Evolutionary conservation across 1,284 basidiomycete genomes (phyloP).

Genomic region (Lentinula novae-zelandiae): DNA sequence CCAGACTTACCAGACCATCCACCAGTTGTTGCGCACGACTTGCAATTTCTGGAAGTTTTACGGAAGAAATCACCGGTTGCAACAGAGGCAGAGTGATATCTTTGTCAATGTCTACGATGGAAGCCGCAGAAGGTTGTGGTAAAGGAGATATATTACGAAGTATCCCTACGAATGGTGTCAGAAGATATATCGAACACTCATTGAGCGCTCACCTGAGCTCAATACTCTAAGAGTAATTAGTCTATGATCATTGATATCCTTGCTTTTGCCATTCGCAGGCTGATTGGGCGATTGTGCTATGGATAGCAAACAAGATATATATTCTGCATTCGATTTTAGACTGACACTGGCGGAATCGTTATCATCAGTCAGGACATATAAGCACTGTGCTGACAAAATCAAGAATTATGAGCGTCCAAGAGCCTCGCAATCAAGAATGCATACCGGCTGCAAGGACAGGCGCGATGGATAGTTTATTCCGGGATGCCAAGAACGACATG

Average conservation of each 20-base stretch:
- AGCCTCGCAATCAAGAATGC: conserved; percentile 13
- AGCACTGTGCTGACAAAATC: conserved; percentile 66
- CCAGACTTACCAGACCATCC: conserved; percentile 43
- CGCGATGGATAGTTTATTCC: conserved; percentile 61
- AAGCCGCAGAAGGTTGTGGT: conserved; percentile 59
- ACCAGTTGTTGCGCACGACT: conserved; percentile 53
- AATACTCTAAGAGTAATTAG: conserved; percentile 63
- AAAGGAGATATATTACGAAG: conserved; percentile 74
- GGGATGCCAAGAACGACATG: conserved; percentile 76
- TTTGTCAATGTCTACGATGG: conserved; percentile 64
- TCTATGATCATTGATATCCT: conserved; percentile 43
- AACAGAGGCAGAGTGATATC: conserved; percentile 74
- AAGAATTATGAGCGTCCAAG: conserved; percentile 8
- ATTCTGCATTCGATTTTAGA: conserved; percentile 57
- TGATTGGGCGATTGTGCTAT: conserved; percentile 45
- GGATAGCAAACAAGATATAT: conserved; percentile 68
- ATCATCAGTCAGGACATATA: conserved; percentile 89
- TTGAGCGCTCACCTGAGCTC: conserved; percentile 50
- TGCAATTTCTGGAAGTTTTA: conserved; percentile 55
- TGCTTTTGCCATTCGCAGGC: conserved; percentile 32
- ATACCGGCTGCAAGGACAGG: conserved; percentile 79
- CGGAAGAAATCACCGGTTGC: conserved; percentile 60
- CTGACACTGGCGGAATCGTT: conserved; percentile 67
- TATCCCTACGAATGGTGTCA: conserved; percentile 47
- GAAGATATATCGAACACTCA: not conserved